These are phyloP conservation scores for Parietichytrium sp. DNA, from an alignment of 108 stramenopile genomes.

Conservation along the genomic window DNA sequence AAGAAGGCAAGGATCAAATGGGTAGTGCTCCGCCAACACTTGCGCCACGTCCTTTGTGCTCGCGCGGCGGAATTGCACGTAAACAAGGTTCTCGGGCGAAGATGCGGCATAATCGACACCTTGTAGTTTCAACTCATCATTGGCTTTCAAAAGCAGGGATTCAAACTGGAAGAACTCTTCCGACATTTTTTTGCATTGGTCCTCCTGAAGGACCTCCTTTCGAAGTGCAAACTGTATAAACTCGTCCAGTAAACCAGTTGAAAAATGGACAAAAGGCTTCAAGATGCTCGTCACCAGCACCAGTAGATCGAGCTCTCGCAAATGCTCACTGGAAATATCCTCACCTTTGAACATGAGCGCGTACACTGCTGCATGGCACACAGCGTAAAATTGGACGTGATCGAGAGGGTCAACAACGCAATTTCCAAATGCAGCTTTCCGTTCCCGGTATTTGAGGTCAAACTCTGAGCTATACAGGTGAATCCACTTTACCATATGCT, in stretches of 20 bases:
- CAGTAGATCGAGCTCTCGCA: neutral
- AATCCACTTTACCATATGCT: neutral
- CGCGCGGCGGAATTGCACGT: no score
- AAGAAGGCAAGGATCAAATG: slow-evolving; percentile 12
- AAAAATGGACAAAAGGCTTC: neutral
- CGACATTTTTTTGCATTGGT: no score
- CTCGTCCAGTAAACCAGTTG: neutral
- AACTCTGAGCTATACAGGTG: neutral
- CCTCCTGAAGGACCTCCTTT: no score
- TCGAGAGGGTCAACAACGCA: slow-evolving; percentile 9
- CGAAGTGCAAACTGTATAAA: neutral
- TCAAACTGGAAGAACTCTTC: no score
- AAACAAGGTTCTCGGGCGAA: no score
- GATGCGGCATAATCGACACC: no score
- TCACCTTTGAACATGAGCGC: slow-evolving; percentile 12
- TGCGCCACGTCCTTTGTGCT: neutral
- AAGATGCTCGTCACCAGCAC: neutral
- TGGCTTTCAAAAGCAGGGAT: no score
- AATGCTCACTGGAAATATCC: neutral
- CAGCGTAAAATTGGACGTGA: neutral
- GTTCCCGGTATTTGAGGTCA: neutral
- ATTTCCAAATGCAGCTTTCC: neutral
- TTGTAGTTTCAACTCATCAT: no score
- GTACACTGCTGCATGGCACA: neutral
- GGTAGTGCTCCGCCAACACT: neutral